A percentile compares a stretch with the other conserved stretches of the same genome.
Evolutionary conservation across 2,329 filamentous ascomycete genomes (phyloP).

Genomic region (Diaporthe batatas): DNA sequence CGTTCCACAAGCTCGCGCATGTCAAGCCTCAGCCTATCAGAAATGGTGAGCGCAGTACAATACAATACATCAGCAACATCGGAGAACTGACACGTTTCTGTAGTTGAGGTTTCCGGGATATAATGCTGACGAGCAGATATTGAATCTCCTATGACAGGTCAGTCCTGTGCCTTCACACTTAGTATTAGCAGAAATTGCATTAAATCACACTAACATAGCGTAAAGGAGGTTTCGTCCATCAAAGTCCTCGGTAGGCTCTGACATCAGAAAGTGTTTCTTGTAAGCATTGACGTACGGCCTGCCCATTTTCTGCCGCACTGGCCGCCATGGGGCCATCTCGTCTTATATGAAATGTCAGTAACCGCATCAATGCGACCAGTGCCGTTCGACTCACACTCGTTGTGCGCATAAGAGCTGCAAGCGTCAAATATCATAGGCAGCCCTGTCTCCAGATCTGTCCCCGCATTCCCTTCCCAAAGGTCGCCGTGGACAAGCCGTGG

Average conservation of each 20-base stretch:
- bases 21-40: not conserved
- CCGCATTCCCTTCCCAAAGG: not conserved
- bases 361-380: not conserved
- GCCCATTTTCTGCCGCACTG: not conserved
- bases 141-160: not conserved
- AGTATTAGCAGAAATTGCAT: not conserved
- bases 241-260: not conserved
- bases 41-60: not conserved
- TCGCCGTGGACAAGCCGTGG: constrained; percentile 1
- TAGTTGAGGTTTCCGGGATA: not conserved
- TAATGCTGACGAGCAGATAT: not conserved
- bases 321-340: not conserved
- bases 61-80: not conserved
- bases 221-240: not conserved
- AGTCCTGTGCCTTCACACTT: not conserved
- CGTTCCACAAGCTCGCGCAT: not conserved
- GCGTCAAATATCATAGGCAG: not conserved
- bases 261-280: not conserved
- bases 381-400: not conserved
- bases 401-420: constrained; percentile 2
- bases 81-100: not conserved
- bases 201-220: not conserved
- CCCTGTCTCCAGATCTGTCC: not conserved
- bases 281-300: not conserved
- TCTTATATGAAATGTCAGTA: not conserved